phyloP scores from a whole-genome alignment of 2,329 filamentous ascomycete species.

The Alternaria infectoria region DNA sequence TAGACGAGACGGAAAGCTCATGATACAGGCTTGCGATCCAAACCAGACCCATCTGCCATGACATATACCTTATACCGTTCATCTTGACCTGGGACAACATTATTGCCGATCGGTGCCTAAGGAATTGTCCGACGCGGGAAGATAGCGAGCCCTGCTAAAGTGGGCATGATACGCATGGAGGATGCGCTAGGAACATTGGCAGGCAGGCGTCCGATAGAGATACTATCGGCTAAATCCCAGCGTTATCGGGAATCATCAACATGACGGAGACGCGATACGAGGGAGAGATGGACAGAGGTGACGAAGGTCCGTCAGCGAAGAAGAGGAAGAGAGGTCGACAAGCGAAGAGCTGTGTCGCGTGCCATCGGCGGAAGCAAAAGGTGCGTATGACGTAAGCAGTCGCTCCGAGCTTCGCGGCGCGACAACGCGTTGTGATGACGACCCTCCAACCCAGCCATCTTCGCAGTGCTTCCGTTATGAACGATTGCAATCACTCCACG shows the following conservation, averaged over 20 bases:
- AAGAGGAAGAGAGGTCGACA: constrained; percentile 24
- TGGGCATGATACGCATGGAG: not conserved
- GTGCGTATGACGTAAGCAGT: constrained; percentile 6
- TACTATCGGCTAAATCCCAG: not conserved
- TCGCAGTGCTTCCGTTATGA: not conserved
- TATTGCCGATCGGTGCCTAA: constrained; percentile 11
- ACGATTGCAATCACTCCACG: not conserved
- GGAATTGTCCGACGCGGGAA: constrained; percentile 9
- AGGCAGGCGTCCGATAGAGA: not conserved
- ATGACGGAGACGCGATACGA: not conserved
- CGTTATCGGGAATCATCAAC: not conserved
- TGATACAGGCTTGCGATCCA: not conserved
- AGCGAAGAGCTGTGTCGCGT: constrained; percentile 19
- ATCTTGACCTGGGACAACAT: not conserved
- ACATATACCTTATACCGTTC: not conserved
- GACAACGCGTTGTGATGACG: not conserved
- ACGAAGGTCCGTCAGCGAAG: constrained; percentile 1
- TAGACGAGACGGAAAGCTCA: not conserved
- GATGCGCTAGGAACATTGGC: not conserved
- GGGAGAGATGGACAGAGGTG: not conserved
- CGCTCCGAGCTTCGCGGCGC: not conserved
- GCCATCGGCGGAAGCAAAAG: constrained; percentile 26
- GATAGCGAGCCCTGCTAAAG: not conserved
- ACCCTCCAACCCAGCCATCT: not conserved
- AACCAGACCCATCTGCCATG: not conserved